These are phyloP conservation scores for Phoenix dactylifera DNA, from an alignment of 176 grass and related monocot genomes.

Conservation along the genomic window DNA sequence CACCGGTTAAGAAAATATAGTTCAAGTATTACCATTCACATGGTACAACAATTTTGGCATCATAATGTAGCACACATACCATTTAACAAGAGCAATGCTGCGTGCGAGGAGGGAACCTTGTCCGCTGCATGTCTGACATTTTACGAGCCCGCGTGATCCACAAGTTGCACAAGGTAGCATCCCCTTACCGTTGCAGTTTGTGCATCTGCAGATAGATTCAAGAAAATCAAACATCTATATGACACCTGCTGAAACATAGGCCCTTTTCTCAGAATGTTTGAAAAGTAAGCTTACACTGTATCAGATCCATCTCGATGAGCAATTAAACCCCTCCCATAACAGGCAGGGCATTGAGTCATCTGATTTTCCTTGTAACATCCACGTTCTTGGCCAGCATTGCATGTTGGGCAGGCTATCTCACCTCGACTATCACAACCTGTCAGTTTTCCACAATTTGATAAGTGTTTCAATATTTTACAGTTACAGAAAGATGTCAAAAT, in stretches of 20 bases:
- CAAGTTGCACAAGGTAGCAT: slow-evolving; percentile 63
- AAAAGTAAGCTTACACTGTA: slow-evolving; percentile 43
- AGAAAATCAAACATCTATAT: no score
- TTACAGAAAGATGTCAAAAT: no score
- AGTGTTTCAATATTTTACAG: background rate
- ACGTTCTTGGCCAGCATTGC: slow-evolving; percentile 52
- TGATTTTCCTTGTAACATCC: slow-evolving; percentile 72
- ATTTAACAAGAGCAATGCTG: slow-evolving; percentile 67
- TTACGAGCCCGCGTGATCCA: slow-evolving; percentile 56
- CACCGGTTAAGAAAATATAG: no score
- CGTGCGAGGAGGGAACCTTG: slow-evolving; percentile 59
- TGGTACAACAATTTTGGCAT: background rate
- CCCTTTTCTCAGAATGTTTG: background rate
- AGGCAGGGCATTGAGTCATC: slow-evolving; percentile 52
- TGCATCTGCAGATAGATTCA: slow-evolving; percentile 42
- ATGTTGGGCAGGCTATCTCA: slow-evolving; percentile 49
- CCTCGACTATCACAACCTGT: slow-evolving; percentile 64
- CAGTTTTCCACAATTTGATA: slow-evolving; percentile 6
- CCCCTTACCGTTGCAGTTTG: slow-evolving; percentile 70
- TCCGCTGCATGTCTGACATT: slow-evolving; percentile 64
- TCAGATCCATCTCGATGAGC: slow-evolving; percentile 92
- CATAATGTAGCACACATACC: slow-evolving; percentile 33
- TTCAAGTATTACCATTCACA: no score
- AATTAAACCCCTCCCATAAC: slow-evolving; percentile 67
- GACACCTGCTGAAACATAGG: slow-evolving; percentile 1